Conservation (phyloP, 2,329 filamentous ascomycete genomes). For the Periglandula ipomoeae region DNA sequence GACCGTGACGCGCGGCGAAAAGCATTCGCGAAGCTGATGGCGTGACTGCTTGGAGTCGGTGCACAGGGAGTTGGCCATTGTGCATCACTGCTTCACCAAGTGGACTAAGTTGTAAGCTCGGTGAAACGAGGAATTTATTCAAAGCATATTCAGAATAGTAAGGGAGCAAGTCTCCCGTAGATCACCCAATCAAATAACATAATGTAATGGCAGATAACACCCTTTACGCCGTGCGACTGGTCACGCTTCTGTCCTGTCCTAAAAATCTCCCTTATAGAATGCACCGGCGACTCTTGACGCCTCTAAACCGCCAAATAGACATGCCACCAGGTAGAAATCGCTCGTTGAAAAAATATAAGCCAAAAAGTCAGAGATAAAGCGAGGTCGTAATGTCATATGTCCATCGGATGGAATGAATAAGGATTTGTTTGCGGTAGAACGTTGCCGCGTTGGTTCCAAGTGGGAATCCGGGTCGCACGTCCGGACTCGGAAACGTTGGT, state of each 20-base stretch:
- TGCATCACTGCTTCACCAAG: too few species aligned
- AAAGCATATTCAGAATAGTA: background rate
- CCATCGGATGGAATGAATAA: conserved; percentile 1
- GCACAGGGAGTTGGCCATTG: too few species aligned
- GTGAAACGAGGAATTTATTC: background rate
- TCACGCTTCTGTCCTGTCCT: background rate
- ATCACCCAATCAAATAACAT: background rate
- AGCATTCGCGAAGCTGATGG: too few species aligned
- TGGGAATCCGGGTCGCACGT: background rate
- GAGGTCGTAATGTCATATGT: conserved; percentile 12
- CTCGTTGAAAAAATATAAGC: background rate
- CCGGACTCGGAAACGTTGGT: conserved; percentile 1
- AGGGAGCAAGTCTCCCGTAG: background rate
- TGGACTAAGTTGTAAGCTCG: background rate
- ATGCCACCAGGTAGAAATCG: conserved; percentile 1
- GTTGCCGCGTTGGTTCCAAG: background rate
- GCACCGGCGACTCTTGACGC: conserved; percentile 10
- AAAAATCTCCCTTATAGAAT: conserved; percentile 9
- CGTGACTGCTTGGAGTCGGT: too few species aligned
- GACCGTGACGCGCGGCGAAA: too few species aligned
- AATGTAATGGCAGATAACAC: background rate
- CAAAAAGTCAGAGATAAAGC: conserved; percentile 1
- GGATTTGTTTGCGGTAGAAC: background rate
- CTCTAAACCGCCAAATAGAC: conserved; percentile 5
- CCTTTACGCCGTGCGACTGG: conserved; percentile 10